A percentile compares a stretch with the other conserved stretches of the same genome.
These are phyloP conservation scores for Tolypocladium tundrense DNA, from an alignment of 2,329 filamentous ascomycete species.

Conservation along the genomic window DNA sequence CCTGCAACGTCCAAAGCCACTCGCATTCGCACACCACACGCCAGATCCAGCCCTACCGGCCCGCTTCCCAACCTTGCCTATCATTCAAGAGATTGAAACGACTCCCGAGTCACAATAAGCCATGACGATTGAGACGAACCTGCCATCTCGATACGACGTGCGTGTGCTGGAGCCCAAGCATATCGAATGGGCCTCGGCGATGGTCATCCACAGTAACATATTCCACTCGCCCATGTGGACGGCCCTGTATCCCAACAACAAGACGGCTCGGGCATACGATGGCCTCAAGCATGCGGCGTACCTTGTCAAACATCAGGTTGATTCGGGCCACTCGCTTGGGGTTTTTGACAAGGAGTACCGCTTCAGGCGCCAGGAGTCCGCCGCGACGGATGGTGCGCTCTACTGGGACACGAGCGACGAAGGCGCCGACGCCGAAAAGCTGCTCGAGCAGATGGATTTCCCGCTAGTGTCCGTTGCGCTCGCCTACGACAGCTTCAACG, in stretches of 20 bases:
- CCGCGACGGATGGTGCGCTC: constrained; percentile 12
- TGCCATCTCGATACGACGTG: constrained; percentile 9
- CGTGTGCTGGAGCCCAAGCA: constrained; percentile 14
- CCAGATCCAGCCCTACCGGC: too few relatives aligned
- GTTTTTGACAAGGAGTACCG: constrained; percentile 14
- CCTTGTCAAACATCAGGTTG: constrained; percentile 9
- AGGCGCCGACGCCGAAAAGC: constrained; percentile 4
- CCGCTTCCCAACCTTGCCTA: background rate
- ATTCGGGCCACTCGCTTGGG: constrained; percentile 10
- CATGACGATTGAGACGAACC: background rate
- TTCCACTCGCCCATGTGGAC: constrained; percentile 14
- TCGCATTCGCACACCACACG: too few relatives aligned
- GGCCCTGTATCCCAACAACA: constrained; percentile 7
- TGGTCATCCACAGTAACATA: constrained; percentile 14
- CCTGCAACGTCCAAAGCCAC: background rate
- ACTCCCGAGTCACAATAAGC: background rate
- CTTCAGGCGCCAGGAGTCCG: constrained; percentile 13
- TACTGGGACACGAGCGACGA: constrained; percentile 14
- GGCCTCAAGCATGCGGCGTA: constrained; percentile 3
- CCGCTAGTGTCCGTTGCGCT: constrained; percentile 18
- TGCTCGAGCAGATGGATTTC: constrained; percentile 21
- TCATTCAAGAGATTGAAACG: background rate
- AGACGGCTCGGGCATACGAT: constrained; percentile 7
- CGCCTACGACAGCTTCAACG: constrained; percentile 13
- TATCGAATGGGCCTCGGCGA: constrained; percentile 12